A percentile compares a stretch with the other conserved stretches of the same genome.
Conservation (phyloP, 2,329 filamentous ascomycete genomes). For the Claviceps pusilla region DNA sequence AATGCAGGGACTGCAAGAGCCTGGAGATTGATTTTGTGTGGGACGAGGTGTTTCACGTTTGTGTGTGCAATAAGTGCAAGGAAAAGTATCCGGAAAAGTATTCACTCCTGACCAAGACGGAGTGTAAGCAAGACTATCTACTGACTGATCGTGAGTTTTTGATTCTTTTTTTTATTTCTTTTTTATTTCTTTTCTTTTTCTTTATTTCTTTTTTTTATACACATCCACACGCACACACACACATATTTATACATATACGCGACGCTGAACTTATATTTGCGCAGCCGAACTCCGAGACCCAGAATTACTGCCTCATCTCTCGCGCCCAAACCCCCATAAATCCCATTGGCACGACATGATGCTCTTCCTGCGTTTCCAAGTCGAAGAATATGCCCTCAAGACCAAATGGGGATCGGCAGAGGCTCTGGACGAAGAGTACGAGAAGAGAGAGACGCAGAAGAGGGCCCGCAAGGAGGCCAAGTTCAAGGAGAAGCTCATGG, state of each 20-base stretch:
- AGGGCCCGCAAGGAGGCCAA: constrained; percentile 80
- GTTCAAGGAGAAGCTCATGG: constrained; percentile 75
- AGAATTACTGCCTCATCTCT: constrained; percentile 73
- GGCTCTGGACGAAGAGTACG: constrained; percentile 77
- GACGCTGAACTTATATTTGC: constrained; percentile 1
- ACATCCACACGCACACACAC: background rate
- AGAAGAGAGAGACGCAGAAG: constrained; percentile 60
- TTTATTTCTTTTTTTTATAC: background rate
- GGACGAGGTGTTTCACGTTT: constrained; percentile 66
- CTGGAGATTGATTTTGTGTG: constrained; percentile 91
- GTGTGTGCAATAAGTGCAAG: constrained; percentile 73
- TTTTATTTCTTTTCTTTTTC: background rate
- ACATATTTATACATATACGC: no score
- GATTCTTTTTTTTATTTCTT: constrained; percentile 9
- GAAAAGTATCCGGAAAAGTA: constrained; percentile 86
- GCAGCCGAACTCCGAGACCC: constrained; percentile 78
- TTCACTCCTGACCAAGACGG: constrained; percentile 88
- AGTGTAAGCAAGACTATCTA: constrained; percentile 88
- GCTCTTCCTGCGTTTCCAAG: constrained; percentile 83
- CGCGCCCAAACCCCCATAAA: constrained; percentile 87
- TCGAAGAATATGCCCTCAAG: constrained; percentile 82
- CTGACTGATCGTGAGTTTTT: constrained; percentile 62
- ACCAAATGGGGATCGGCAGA: constrained; percentile 85
- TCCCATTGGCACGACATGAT: constrained; percentile 98
- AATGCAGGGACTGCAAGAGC: constrained; percentile 68